Evolutionary conservation across 257 asterid genomes (phyloP).

Genomic region (Fraxinus anomala): DNA sequence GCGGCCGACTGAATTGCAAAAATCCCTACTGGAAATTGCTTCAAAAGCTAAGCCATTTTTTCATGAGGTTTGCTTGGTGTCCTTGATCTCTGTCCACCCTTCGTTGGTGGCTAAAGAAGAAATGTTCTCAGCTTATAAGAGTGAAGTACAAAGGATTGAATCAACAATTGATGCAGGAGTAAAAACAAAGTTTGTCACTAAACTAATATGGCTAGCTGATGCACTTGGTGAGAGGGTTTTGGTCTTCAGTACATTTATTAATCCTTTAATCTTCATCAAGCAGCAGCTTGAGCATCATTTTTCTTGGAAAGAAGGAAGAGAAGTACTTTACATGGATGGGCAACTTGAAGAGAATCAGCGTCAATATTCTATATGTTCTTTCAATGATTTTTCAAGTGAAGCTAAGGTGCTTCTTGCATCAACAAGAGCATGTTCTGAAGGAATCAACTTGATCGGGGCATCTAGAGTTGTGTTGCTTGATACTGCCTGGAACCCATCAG

Average conservation of each 20-base stretch:
- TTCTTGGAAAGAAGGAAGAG: slow-evolving; percentile 62
- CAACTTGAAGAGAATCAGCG: slow-evolving; percentile 38
- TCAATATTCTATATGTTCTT: slow-evolving; percentile 42
- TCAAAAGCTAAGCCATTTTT: slow-evolving; percentile 20
- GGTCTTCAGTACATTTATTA: slow-evolving; percentile 56
- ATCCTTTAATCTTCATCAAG: slow-evolving; percentile 52
- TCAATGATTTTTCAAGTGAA: slow-evolving; percentile 48
- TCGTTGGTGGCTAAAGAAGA: slow-evolving; percentile 39
- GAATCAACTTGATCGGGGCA: slow-evolving; percentile 78
- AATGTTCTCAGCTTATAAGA: slow-evolving; percentile 29
- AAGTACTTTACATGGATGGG: slow-evolving; percentile 66
- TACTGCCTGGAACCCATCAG: slow-evolving; percentile 79
- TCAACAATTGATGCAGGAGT: slow-evolving; percentile 52
- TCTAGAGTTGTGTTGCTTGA: slow-evolving; percentile 82
- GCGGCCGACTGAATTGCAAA: slow-evolving; percentile 58
- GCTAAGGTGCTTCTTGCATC: slow-evolving; percentile 78
- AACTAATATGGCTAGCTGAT: slow-evolving; percentile 44
- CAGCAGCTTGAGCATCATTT: slow-evolving; percentile 39
- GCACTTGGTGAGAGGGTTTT: slow-evolving; percentile 52
- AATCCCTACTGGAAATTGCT: slow-evolving; percentile 29
- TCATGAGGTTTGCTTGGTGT: slow-evolving; percentile 39
- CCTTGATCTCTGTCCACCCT: slow-evolving; percentile 78
- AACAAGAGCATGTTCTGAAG: slow-evolving; percentile 69
- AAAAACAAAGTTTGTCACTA: slow-evolving; percentile 54
- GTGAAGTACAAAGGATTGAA: slow-evolving; percentile 26